These are phyloP conservation scores for Argentina anserina DNA, from an alignment of 306 rosid genomes.

Conservation along the genomic window DNA sequence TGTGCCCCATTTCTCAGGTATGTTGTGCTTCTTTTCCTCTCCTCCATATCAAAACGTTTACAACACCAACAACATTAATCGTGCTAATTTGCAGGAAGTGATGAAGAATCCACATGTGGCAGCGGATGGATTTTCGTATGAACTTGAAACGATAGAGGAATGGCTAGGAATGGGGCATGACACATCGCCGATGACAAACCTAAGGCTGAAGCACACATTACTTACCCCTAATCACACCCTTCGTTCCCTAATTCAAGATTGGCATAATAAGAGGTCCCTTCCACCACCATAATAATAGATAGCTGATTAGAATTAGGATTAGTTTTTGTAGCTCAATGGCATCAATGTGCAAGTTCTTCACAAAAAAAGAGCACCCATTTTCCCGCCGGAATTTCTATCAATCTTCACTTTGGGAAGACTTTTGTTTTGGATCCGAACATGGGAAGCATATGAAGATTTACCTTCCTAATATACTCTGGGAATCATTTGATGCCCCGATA, in stretches of 20 bases:
- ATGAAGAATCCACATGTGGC: constrained; percentile 88
- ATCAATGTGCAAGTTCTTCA: not conserved
- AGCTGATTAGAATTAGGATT: not conserved
- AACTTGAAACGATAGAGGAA: constrained; percentile 63
- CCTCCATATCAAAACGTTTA: not conserved
- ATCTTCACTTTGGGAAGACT: too few species aligned
- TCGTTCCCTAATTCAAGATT: constrained; percentile 63
- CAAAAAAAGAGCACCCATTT: not conserved
- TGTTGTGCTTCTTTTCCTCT: not conserved
- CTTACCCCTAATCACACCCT: constrained; percentile 69
- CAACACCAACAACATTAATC: not conserved
- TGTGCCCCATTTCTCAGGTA: constrained; percentile 91
- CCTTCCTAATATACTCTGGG: too few species aligned
- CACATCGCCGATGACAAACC: constrained; percentile 78
- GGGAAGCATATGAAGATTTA: too few species aligned
- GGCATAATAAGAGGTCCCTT: constrained; percentile 40
- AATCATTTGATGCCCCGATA: too few species aligned
- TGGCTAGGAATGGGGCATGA: constrained; percentile 71
- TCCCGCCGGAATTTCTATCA: too few species aligned
- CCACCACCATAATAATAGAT: constrained; percentile 4
- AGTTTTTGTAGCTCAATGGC: not conserved
- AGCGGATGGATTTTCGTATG: constrained; percentile 89
- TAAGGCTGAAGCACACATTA: constrained; percentile 50
- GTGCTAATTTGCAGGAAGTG: constrained; percentile 55
- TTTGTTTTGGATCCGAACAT: too few species aligned